Percentiles rank a stretch among this genome's conserved stretches.
phyloP scores from a whole-genome alignment of 2,329 filamentous ascomycete genomes.

The Knufia petricola region DNA sequence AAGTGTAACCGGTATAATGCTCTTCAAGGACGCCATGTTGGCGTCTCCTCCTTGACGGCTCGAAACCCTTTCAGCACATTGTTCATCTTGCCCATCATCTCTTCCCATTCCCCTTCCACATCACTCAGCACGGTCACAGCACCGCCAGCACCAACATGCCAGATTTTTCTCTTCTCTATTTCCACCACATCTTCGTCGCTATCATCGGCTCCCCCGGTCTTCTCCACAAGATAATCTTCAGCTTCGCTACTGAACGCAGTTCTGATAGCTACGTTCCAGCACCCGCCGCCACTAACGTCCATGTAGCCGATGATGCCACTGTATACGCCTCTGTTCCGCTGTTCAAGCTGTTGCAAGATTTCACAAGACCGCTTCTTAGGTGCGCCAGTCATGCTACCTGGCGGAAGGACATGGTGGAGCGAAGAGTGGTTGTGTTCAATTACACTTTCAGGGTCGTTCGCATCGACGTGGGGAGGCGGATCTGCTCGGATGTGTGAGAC shows the following conservation, averaged over 20 bases:
- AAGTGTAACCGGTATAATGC: background rate
- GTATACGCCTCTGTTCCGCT: slow-evolving; percentile 60
- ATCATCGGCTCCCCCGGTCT: background rate
- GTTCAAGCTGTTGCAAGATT: slow-evolving; percentile 63
- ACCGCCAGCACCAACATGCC: slow-evolving; percentile 82
- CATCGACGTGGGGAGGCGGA: slow-evolving; percentile 10
- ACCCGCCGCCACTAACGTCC: slow-evolving; percentile 72
- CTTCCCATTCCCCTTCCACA: slow-evolving; percentile 70
- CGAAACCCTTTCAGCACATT: slow-evolving; percentile 36
- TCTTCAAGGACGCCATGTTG: background rate
- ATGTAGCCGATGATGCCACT: slow-evolving; percentile 85
- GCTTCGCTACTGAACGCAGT: slow-evolving; percentile 52
- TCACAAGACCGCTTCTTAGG: slow-evolving; percentile 90
- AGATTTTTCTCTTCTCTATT: slow-evolving; percentile 34
- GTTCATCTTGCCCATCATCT: slow-evolving; percentile 71
- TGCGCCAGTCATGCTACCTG: slow-evolving; percentile 92
- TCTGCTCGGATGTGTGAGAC: slow-evolving; percentile 74
- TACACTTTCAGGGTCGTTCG: slow-evolving; percentile 27
- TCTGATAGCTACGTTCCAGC: slow-evolving; percentile 86
- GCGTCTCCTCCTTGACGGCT: slow-evolving; percentile 2
- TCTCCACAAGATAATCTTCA: slow-evolving; percentile 20
- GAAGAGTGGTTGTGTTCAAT: slow-evolving; percentile 55
- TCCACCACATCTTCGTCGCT: slow-evolving; percentile 12
- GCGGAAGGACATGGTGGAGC: slow-evolving; percentile 67
- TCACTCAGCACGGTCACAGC: slow-evolving; percentile 81